Base-by-base conservation (phyloP, 2,329 filamentous ascomycete species). In the Zymoseptoria brevis region DNA sequence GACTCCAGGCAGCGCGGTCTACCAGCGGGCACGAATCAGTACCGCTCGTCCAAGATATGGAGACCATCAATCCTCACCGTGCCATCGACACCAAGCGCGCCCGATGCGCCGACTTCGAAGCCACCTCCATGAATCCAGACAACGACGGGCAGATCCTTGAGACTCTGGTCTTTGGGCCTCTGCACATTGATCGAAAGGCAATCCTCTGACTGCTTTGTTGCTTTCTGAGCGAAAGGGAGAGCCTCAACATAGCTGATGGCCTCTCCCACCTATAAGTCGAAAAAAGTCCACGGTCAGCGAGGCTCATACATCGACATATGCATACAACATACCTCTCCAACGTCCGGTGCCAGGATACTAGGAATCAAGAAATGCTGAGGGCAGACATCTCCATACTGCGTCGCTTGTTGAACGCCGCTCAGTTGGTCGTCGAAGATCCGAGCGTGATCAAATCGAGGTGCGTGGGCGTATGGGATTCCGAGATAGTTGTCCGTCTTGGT, bases 131-230 rank as follows among this genome's bases (percentile, higher is more conserved):
- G 75, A 54, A 79, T 77, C 75, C 75, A 78, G 58, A 77, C 73
- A 1, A 79, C 63, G 0, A 79, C 76, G 0, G 77, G 76, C 1
- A 78, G 69, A 35, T 75, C 75, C 8, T 30, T 52, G 48, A 60
- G 30, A 30, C n/a, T 55, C 53, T 57, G 49, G 22, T 57, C 56
- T 22, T 58, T 57, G 11, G 57, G 57, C 13, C 58, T 53, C 35
- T 56, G 55, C 9, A 87, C 76, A 62, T 85, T 86, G 60, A 86
- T 72, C 35, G 79, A 83, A 2, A 86, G 74, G 60, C 83, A 86
- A 63, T 85, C 79, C 65, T 86, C 83, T 5, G 58, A 62, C 49
- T 60, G 59, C 50, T 54, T 24, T 2, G 48, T 24, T 5, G 30
- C 50, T 49, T 50, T 41, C 35, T 60, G 58, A 11, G 55, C 24